Conservation (phyloP, 306 rosid species). For the Cucurbita argyrosperma region DNA sequence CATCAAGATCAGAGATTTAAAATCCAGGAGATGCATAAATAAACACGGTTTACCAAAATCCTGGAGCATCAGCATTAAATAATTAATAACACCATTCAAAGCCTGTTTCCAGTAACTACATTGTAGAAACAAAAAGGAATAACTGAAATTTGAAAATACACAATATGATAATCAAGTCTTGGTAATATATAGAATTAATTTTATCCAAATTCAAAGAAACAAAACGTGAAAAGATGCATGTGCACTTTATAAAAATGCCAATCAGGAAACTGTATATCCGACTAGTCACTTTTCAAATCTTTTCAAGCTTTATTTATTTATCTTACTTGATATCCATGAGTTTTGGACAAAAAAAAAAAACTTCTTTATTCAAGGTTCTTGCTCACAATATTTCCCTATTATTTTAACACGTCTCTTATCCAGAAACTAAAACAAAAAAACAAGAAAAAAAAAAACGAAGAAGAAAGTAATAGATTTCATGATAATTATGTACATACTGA, state of each 20-base stretch:
- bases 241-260: background rate
- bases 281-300: background rate
- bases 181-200: background rate
- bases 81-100: background rate
- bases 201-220: background rate
- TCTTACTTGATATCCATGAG: too few relatives aligned
- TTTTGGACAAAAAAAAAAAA: too few relatives aligned
- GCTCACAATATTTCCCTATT: too few relatives aligned
- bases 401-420: background rate
- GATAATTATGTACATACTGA: slow-evolving; percentile 52
- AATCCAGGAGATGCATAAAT: background rate
- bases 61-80: background rate
- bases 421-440: background rate
- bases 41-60: background rate
- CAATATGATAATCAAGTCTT: background rate
- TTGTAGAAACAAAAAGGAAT: background rate
- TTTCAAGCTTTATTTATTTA: background rate
- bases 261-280: background rate
- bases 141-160: background rate
- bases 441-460: background rate
- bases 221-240: background rate
- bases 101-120: background rate
- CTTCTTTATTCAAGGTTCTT: too few relatives aligned
- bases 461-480: slow-evolving; percentile 1
- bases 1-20: slow-evolving; percentile 15